Evolutionary conservation across 2,329 filamentous ascomycete genomes (phyloP).

Genomic region (Venturia carpophila): DNA sequence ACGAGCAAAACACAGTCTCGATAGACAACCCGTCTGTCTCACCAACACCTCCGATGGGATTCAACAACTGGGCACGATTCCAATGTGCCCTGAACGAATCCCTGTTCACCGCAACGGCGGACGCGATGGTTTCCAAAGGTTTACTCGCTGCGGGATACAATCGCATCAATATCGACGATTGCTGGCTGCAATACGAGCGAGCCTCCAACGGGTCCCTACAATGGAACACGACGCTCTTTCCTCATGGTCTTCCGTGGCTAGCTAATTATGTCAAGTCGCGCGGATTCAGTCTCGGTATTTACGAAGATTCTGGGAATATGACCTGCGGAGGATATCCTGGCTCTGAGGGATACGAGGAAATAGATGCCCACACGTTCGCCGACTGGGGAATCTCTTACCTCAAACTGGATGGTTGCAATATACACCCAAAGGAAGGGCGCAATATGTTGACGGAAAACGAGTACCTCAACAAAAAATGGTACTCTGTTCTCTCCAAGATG

Average conservation of each 20-base stretch:
- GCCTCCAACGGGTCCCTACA: constrained; percentile 37
- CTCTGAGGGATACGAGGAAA: constrained; percentile 37
- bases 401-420: constrained; percentile 50
- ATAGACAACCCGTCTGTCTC: constrained; percentile 21
- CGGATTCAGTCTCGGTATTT: constrained; percentile 48
- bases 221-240: constrained; percentile 27
- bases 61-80: constrained; percentile 46
- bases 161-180: constrained; percentile 47
- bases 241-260: background rate
- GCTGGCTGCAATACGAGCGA: constrained; percentile 40
- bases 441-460: constrained; percentile 44
- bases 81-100: constrained; percentile 43
- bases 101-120: constrained; percentile 41
- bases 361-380: constrained; percentile 44
- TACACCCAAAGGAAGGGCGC: constrained; percentile 40
- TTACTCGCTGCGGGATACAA: constrained; percentile 42
- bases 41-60: constrained; percentile 41
- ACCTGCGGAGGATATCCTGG: constrained; percentile 46
- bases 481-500: constrained; percentile 41
- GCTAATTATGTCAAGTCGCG: constrained; percentile 35
- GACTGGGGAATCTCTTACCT: constrained; percentile 43
- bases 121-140: constrained; percentile 38
- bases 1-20: background rate
- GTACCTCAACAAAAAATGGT: constrained; percentile 41
- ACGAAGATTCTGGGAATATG: constrained; percentile 41